Conservation (phyloP, 2,329 filamentous ascomycete genomes). For the Colletotrichum zoysiae region DNA sequence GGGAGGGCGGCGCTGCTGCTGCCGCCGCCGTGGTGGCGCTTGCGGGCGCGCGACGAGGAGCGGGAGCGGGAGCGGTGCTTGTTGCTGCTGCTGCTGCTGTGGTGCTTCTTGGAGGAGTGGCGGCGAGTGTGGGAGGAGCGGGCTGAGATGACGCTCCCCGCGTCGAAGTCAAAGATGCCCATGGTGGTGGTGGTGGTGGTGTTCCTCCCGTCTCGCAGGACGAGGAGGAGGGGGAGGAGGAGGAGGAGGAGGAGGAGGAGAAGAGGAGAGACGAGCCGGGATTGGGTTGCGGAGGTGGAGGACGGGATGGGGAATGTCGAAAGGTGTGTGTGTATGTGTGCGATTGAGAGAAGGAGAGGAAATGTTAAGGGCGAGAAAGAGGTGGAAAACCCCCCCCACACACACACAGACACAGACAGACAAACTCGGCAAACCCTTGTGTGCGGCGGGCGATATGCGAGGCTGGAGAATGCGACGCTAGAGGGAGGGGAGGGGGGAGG, state of each 20-base stretch:
- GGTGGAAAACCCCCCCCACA: constrained; percentile 20
- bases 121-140: constrained; percentile 42
- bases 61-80: constrained; percentile 56
- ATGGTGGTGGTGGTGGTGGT: constrained; percentile 8
- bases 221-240: background rate
- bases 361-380: background rate
- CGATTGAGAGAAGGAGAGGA: background rate
- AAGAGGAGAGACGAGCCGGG: constrained; percentile 1
- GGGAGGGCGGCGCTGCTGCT: constrained; percentile 46
- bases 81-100: constrained; percentile 47
- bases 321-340: background rate
- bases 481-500: background rate
- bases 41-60: constrained; percentile 55
- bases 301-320: background rate
- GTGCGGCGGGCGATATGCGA: constrained; percentile 19
- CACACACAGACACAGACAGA: background rate
- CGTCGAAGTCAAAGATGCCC: constrained; percentile 43
- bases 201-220: background rate
- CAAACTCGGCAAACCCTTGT: constrained; percentile 11
- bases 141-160: constrained; percentile 40
- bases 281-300: constrained; percentile 4
- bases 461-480: constrained; percentile 25
- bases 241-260: background rate
- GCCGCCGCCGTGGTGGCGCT: constrained; percentile 43
- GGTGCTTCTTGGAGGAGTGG: constrained; percentile 39